Percentiles rank a stretch among this genome's conserved stretches.
These are phyloP conservation scores for Tricholoma sp. DNA, from an alignment of 768 basidiomycete genomes.

Conservation along the genomic window DNA sequence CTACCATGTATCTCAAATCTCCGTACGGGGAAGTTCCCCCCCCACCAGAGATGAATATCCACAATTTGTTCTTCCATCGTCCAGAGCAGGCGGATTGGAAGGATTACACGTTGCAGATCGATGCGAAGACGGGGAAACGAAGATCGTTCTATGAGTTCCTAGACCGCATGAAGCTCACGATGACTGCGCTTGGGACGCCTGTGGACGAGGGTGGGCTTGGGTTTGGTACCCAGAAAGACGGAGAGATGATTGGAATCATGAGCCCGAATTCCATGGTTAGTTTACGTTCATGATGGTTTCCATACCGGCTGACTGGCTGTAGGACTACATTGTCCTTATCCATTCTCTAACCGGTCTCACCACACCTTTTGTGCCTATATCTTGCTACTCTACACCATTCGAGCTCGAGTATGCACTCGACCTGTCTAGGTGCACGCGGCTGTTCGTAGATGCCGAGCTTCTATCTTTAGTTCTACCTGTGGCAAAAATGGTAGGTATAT, in stretches of 20 bases:
- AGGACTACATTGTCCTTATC: conserved; percentile 54
- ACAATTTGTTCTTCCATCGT: conserved; percentile 49
- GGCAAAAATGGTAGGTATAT: conserved; percentile 27
- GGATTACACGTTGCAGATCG: conserved; percentile 52
- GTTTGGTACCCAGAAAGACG: conserved; percentile 32
- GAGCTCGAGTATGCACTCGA: conserved; percentile 50
- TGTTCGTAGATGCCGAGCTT: conserved; percentile 50
- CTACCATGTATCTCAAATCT: conserved; percentile 52
- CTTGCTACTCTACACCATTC: conserved; percentile 48
- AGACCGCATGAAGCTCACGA: conserved; percentile 45
- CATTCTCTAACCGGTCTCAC: conserved; percentile 45
- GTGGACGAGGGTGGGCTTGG: conserved; percentile 51
- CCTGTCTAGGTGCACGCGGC: conserved; percentile 40
- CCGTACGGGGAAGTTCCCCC: conserved; percentile 48
- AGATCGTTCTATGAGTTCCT: conserved; percentile 45
- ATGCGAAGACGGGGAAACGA: conserved; percentile 44
- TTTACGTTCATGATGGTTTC: too few relatives aligned
- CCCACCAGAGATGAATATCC: conserved; percentile 47
- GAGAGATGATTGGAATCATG: conserved; percentile 65
- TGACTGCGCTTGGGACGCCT: conserved; percentile 50
- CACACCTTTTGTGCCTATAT: conserved; percentile 49
- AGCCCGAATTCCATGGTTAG: conserved; percentile 62
- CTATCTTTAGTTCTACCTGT: conserved; percentile 36
- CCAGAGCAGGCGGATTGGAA: conserved; percentile 51
- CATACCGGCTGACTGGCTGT: not conserved